These are phyloP conservation scores for Leccinum truebloodii DNA, from an alignment of 768 basidiomycete genomes.

Conservation along the genomic window DNA sequence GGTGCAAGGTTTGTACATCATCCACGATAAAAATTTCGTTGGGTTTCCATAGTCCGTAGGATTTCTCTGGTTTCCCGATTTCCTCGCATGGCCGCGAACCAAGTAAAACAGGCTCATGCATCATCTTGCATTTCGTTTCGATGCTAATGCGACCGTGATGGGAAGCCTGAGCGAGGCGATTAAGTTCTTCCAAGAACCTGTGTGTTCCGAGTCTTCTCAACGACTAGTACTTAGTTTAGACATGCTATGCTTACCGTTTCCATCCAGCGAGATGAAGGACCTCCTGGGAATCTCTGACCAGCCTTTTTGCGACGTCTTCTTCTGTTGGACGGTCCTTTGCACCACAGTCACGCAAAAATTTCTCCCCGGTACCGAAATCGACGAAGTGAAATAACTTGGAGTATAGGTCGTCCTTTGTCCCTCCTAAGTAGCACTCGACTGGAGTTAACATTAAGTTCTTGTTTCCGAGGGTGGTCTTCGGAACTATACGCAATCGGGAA, in stretches of 20 bases:
- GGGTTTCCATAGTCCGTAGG: conserved; percentile 63
- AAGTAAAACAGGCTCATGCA: conserved; percentile 63
- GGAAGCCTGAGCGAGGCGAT: not conserved
- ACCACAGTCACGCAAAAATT: conserved; percentile 83
- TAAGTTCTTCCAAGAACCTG: conserved; percentile 37
- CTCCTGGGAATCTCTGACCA: conserved; percentile 61
- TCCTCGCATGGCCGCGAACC: conserved; percentile 42
- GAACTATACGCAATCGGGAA: conserved; percentile 62
- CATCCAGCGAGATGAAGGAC: conserved; percentile 72
- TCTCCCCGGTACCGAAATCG: conserved; percentile 77
- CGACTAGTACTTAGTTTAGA: not conserved
- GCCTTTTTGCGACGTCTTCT: conserved; percentile 69
- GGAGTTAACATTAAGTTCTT: conserved; percentile 44
- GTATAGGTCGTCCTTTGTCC: conserved; percentile 56
- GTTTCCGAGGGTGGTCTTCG: conserved; percentile 39
- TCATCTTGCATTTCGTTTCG: conserved; percentile 49
- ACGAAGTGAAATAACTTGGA: conserved; percentile 48
- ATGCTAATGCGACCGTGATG: not conserved
- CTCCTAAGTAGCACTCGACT: conserved; percentile 53
- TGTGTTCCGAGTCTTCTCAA: not conserved
- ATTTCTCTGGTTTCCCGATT: conserved; percentile 47
- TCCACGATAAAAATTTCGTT: conserved; percentile 79
- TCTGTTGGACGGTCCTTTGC: conserved; percentile 82
- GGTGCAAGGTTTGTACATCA: conserved; percentile 71
- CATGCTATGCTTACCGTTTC: conserved; percentile 32